Evolutionary conservation across 108 stramenopile genomes (phyloP), one percentile per base, ranked within the genome.

Genomic region (Cylindrotheca closterium): DNA sequence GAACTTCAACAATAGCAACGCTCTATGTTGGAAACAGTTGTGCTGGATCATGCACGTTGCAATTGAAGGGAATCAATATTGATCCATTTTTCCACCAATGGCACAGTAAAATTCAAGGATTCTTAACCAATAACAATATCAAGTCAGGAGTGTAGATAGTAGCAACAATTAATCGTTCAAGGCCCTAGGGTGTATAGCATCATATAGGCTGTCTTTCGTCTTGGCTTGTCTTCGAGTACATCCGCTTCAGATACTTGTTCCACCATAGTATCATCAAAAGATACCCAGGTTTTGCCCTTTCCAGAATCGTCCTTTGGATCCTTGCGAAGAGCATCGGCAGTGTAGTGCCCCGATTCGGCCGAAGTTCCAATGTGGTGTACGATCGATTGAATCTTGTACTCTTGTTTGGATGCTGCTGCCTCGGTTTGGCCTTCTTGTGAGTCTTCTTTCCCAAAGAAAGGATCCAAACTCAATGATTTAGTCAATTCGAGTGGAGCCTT

Each of bases 361-460:
- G 81, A 78, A 51, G 47, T 78, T 17, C 89, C 89, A 42, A 86
- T 77, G 62, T 91, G 89, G 63, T 84, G 83, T 5, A 91, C 86
- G 15, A 91, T 75, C 59, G 84, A 81, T 28, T 71, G 52, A 8
- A 87, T 58, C 22, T 47, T 42, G 66, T 83, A 89, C 1, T 26
- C 15, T 2, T 58, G 22, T 15, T 25, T 23, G 10, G 26, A 30
- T 47, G 53, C 51, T 51, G 47, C 15, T 7, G 53, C 47, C 12
- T 26, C 22, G 1, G 51, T 15, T 21, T 1, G 24, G 30, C 1
- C 45, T 0, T 72, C n/a, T 0, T 1, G 28, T 24, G 31, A 48
- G 21, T 27, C 17, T 4, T 58, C 56, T 32, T 22, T 15, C n/a
- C n/a, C n/a, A n/a, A n/a, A n/a, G 0, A 68, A 58, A 17, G 21